A percentile compares a stretch with the other conserved stretches of the same genome.
phyloP scores from a whole-genome alignment of 257 asterid species.

The Verbena officinalis region DNA sequence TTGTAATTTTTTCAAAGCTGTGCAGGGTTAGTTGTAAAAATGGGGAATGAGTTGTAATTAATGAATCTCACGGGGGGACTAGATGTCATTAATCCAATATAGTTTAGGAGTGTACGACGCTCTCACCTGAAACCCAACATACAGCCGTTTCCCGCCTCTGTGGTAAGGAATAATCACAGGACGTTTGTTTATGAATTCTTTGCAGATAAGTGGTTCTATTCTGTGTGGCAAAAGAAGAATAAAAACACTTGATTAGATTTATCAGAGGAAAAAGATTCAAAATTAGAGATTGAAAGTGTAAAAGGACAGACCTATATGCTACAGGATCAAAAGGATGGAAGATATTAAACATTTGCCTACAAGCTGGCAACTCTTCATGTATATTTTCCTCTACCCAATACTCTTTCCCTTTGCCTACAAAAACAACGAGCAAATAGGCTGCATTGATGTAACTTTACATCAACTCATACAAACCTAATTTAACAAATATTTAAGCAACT shows the following conservation, averaged over 20 bases:
- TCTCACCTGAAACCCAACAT: slow-evolving; percentile 81
- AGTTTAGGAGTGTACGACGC: neutral
- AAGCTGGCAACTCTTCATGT: slow-evolving; percentile 93
- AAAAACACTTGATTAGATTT: slow-evolving; percentile 20
- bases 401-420: slow-evolving; percentile 71
- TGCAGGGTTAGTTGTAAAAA: no score
- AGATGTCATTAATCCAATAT: no score
- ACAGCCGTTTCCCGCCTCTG: slow-evolving; percentile 94
- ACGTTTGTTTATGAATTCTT: slow-evolving; percentile 67
- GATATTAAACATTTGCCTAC: slow-evolving; percentile 86
- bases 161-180: slow-evolving; percentile 92
- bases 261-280: neutral
- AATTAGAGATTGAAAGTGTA: slow-evolving; percentile 1
- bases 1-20: no score
- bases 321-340: slow-evolving; percentile 99
- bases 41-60: no score
- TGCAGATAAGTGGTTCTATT: slow-evolving; percentile 90
- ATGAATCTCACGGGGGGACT: no score
- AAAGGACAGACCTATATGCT: slow-evolving; percentile 73
- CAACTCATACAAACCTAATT: slow-evolving; percentile 1
- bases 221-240: slow-evolving; percentile 43
- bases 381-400: slow-evolving; percentile 85
- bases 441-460: slow-evolving; percentile 4
- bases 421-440: no score
- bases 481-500: neutral